phyloP scores from a whole-genome alignment of 2,329 filamentous ascomycete genomes.

The Zasmidium cellare region DNA sequence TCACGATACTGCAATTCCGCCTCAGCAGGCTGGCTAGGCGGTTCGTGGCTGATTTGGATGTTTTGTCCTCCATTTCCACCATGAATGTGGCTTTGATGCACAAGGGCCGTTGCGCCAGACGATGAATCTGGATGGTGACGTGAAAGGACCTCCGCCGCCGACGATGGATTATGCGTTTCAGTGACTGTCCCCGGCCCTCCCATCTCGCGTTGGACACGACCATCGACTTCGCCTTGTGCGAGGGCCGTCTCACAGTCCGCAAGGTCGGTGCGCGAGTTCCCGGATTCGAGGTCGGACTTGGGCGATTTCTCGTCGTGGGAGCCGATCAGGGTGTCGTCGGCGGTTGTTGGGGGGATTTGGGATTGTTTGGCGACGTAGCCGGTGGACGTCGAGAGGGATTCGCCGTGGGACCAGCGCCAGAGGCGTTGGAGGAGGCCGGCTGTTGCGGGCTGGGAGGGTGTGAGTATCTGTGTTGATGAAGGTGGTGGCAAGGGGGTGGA shows the following conservation, averaged over 20 bases:
- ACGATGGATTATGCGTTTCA: background rate
- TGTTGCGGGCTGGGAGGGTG: slow-evolving; percentile 3
- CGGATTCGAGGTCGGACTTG: background rate
- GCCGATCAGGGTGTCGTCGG: background rate
- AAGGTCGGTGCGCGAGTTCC: background rate
- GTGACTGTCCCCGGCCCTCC: background rate
- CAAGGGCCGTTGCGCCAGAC: background rate
- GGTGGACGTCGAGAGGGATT: background rate
- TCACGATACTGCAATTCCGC: slow-evolving; percentile 19
- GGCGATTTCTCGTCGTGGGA: background rate
- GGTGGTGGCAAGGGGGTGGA: too few relatives aligned
- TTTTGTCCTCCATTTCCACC: slow-evolving; percentile 2
- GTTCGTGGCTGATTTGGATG: slow-evolving; percentile 22
- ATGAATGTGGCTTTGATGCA: background rate
- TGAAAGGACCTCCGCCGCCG: background rate
- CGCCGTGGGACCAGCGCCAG: background rate
- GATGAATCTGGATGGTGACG: background rate
- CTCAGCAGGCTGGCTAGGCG: slow-evolving; percentile 19
- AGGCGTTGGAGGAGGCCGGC: slow-evolving; percentile 12
- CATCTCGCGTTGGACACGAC: background rate
- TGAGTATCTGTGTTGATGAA: too few relatives aligned
- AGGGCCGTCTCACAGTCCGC: background rate
- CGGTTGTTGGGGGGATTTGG: too few relatives aligned
- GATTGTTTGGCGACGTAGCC: slow-evolving; percentile 2
- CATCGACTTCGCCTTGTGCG: slow-evolving; percentile 5